Evolutionary conservation across 1,139 yeast species (phyloP), one percentile per base, ranked within the genome.

Genomic region (Diutina sp.): DNA sequence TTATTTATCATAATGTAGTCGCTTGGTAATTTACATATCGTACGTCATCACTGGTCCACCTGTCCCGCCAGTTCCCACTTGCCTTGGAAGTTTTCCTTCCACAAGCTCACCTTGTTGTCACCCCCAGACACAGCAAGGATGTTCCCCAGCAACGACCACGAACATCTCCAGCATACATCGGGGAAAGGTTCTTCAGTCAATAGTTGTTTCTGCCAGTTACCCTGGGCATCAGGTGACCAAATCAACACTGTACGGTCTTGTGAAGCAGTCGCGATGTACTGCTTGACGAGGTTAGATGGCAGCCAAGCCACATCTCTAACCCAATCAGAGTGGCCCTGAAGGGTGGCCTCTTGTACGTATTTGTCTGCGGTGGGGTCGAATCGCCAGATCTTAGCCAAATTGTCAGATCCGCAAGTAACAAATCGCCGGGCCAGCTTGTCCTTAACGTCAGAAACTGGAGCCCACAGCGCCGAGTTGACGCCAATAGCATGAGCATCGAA

Each of bases 261-360:
- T 21, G 98, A 91, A 16, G 97, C 98, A 54, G 97, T 86, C n/a
- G 99, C 99, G 66, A 93, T 87, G 69, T 90, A 93, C 21, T 95
- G 84, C 63, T 90, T 87, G 55, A 90, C 81, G 60, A 93, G 77
- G 53, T 89, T 84, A 1, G 96, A 85, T 55, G 98, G 97, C 18
- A 97, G 90, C 99, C 99, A 93, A 7, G 96, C 91, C 59, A 93
- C 97, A 69, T 93, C 99, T 69, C 99, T 84, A 46, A 93, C 97
- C 99, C 99, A 95, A 71, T 93, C 99, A 25, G 89, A 77, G 69
- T 95, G 99, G 51, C 97, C 99, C 62, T 85, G 86, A 58, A 93
- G 79, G 53, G 82, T 79, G 51, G 86, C 85, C 69, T 93, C 97
- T 65, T 85, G 80, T 35, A 78, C 77, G 67, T 88, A 90, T 32